A percentile compares a stretch with the other conserved stretches of the same genome.
phyloP scores from a whole-genome alignment of 2,329 filamentous ascomycete species.

The Trichoderma sp. region DNA sequence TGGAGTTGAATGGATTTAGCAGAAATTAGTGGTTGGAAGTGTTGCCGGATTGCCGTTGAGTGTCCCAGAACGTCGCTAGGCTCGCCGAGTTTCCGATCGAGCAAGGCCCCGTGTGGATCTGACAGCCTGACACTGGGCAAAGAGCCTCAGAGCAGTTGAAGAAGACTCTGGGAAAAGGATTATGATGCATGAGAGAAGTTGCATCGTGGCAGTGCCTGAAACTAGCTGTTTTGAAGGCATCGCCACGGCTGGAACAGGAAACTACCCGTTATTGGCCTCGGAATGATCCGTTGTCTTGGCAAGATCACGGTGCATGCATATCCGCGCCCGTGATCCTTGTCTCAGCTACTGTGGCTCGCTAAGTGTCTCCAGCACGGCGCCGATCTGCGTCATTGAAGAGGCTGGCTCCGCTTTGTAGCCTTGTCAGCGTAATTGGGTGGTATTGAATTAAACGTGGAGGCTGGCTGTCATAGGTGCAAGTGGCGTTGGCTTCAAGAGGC shows the following conservation, averaged over 20 bases:
- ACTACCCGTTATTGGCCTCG: background rate
- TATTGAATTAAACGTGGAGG: background rate
- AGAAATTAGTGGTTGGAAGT: background rate
- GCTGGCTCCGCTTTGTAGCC: background rate
- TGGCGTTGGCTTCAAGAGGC: background rate
- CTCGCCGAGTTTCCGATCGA: conserved; percentile 15
- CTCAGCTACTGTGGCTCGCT: background rate
- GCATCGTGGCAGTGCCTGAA: background rate
- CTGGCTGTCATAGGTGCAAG: background rate
- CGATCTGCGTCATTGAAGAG: background rate
- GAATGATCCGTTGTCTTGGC: background rate
- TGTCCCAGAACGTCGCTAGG: conserved; percentile 17
- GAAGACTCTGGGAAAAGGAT: background rate
- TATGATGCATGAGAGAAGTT: background rate
- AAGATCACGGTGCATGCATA: background rate
- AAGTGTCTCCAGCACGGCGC: background rate
- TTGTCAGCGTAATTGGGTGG: background rate
- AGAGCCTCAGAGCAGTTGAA: background rate
- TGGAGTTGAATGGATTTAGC: background rate
- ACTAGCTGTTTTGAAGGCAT: background rate
- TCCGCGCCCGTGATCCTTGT: background rate
- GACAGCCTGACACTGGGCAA: background rate
- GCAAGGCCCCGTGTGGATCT: conserved; percentile 5
- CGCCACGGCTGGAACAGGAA: background rate
- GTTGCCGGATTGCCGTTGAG: conserved; percentile 21